Conservation (phyloP, 129 eudicot species). For the Gnaphalium uliginosum region DNA sequence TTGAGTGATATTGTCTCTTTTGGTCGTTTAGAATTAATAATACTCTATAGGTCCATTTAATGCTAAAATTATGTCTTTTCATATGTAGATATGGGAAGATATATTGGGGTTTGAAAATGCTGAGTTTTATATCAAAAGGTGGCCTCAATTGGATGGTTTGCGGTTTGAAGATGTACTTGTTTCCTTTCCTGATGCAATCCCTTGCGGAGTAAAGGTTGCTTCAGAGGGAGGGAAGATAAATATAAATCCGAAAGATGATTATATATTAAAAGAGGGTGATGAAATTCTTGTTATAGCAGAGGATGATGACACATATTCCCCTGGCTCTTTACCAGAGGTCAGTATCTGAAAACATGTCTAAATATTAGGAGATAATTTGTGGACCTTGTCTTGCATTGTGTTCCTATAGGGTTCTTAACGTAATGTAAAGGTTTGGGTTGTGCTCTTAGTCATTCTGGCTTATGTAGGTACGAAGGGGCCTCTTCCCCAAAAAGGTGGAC, state of each 20-base stretch:
- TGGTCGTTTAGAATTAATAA: background rate
- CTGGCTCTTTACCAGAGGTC: constrained; percentile 84
- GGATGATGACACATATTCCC: constrained; percentile 99
- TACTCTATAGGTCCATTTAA: background rate
- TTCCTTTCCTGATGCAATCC: constrained; percentile 96
- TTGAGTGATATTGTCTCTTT: background rate
- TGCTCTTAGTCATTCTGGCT: constrained; percentile 14
- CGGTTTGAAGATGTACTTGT: constrained; percentile 68
- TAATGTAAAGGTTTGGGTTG: constrained; percentile 4
- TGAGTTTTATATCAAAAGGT: constrained; percentile 91
- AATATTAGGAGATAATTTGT: background rate
- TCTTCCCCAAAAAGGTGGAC: constrained; percentile 58
- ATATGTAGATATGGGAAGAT: constrained; percentile 93
- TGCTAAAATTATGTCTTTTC: constrained; percentile 4
- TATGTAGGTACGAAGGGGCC: constrained; percentile 68
- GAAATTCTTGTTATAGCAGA: constrained; percentile 97
- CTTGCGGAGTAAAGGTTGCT: constrained; percentile 88
- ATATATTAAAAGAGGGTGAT: constrained; percentile 80
- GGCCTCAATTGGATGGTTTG: constrained; percentile 85
- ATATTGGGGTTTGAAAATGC: constrained; percentile 98
- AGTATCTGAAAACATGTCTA: constrained; percentile 9
- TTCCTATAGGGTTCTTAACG: constrained; percentile 11
- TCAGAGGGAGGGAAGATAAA: constrained; percentile 84
- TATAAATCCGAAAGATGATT: constrained; percentile 82
- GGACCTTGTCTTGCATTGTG: constrained; percentile 3